phyloP scores from a whole-genome alignment of 192 early-diverging fungal genomes.

The Entophlyctis helioformis region DNA sequence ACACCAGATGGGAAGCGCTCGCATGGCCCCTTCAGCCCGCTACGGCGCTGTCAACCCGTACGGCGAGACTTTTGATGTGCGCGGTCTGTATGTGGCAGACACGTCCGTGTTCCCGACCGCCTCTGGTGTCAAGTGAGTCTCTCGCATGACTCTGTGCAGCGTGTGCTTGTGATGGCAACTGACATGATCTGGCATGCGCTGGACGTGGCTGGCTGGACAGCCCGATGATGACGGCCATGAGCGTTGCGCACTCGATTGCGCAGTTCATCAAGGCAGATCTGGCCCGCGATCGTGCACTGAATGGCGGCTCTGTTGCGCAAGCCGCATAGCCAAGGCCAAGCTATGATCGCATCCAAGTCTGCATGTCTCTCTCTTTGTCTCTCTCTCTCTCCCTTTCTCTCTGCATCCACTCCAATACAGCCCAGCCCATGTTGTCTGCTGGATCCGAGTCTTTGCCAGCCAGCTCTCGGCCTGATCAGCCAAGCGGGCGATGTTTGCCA shows the following conservation, averaged over 20 bases:
- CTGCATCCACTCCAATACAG: too few relatives aligned
- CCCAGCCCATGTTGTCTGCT: too few relatives aligned
- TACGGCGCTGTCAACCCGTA: conserved; percentile 49
- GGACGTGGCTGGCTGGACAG: conserved; percentile 3
- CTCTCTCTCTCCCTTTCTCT: too few relatives aligned
- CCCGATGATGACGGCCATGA: conserved; percentile 12
- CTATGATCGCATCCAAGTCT: neutral
- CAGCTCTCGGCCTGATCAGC: too few relatives aligned
- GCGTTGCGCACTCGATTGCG: too few relatives aligned
- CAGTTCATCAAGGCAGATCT: too few relatives aligned
- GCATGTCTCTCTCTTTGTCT: too few relatives aligned
- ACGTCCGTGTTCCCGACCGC: conserved; percentile 66
- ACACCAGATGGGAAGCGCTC: conserved; percentile 52
- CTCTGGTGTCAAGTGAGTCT: conserved; percentile 51
- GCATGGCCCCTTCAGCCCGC: conserved; percentile 48
- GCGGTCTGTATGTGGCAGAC: conserved; percentile 60
- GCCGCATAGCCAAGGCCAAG: neutral
- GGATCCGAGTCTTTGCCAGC: too few relatives aligned
- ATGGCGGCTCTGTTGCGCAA: conserved; percentile 11
- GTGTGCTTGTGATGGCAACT: neutral
- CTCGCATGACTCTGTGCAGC: neutral
- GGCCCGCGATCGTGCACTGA: too few relatives aligned
- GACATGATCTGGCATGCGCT: neutral
- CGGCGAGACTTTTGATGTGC: conserved; percentile 63
- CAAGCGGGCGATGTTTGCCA: too few relatives aligned